phyloP scores from a whole-genome alignment of 2,329 filamentous ascomycete genomes.

The Colletotrichum navitas region DNA sequence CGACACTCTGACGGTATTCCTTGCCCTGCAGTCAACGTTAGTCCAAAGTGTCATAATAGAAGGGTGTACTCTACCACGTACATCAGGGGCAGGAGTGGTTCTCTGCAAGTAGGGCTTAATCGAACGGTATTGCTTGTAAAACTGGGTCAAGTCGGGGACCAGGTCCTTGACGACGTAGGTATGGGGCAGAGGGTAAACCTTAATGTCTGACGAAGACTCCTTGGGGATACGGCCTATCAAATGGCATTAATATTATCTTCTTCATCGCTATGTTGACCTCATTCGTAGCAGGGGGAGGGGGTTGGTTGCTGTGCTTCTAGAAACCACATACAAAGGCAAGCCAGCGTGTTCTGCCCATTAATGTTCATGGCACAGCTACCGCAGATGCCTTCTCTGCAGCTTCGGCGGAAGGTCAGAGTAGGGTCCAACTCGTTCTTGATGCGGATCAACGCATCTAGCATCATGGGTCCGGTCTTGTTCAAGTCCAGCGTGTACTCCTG shows the following conservation, averaged over 20 bases:
- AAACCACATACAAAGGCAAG: conserved; percentile 87
- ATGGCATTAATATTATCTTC: conserved; percentile 47
- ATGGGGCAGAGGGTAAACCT: conserved; percentile 98
- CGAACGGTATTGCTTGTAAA: conserved; percentile 99
- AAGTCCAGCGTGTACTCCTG: conserved; percentile 94
- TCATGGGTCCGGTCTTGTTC: conserved; percentile 99
- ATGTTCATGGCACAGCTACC: conserved; percentile 99
- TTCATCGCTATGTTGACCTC: neutral
- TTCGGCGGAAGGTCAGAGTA: conserved; percentile 94
- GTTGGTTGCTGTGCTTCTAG: neutral
- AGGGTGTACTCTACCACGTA: conserved; percentile 60
- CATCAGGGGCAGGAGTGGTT: conserved; percentile 84
- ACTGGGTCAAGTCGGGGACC: conserved; percentile 96
- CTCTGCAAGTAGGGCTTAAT: conserved; percentile 99
- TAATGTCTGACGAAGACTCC: conserved; percentile 82
- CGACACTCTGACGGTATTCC: conserved; percentile 91
- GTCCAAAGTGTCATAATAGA: neutral
- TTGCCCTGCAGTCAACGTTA: conserved; percentile 72
- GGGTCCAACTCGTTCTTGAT: conserved; percentile 99
- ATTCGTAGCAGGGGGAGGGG: neutral
- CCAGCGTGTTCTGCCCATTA: conserved; percentile 97
- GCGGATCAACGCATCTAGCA: conserved; percentile 94
- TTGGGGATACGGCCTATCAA: conserved; percentile 88
- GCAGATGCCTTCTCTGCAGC: conserved; percentile 98
- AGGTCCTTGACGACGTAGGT: conserved; percentile 99